Evolutionary conservation across 176 grass and related monocot genomes (phyloP).

Genomic region (Phyllostachys edulis): DNA sequence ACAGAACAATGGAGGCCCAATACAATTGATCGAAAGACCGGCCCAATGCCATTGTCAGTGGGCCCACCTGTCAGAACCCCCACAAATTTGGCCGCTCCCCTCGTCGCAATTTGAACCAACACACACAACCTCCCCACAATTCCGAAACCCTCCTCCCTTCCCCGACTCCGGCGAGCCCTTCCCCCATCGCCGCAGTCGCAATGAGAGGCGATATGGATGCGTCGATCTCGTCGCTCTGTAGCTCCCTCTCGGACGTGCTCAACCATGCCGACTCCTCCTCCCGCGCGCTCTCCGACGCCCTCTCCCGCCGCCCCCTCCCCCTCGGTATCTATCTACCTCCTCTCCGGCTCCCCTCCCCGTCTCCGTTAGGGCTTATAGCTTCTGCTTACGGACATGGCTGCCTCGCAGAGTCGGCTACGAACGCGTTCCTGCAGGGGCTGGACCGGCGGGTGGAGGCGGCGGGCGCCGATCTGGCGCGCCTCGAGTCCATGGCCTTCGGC

Average conservation of each 20-base stretch:
- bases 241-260: constrained; percentile 52
- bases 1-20: neutral
- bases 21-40: neutral
- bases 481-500: constrained; percentile 74
- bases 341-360: neutral
- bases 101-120: constrained; percentile 3
- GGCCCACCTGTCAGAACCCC: neutral
- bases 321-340: constrained; percentile 39
- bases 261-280: constrained; percentile 56
- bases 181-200: neutral
- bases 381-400: neutral
- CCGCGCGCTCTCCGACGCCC: constrained; percentile 61
- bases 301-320: constrained; percentile 64
- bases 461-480: constrained; percentile 52
- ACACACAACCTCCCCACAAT: neutral
- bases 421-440: constrained; percentile 66
- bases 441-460: constrained; percentile 43
- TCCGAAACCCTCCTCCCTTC: neutral
- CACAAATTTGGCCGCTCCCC: neutral
- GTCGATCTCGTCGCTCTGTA: constrained; percentile 54
- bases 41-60: neutral
- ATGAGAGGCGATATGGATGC: constrained; percentile 44
- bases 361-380: neutral
- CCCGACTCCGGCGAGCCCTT: constrained; percentile 23
- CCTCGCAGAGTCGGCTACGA: constrained; percentile 54